Conservation (phyloP, 2,329 filamentous ascomycete genomes). For the Lasiodiplodia hormozganensis region DNA sequence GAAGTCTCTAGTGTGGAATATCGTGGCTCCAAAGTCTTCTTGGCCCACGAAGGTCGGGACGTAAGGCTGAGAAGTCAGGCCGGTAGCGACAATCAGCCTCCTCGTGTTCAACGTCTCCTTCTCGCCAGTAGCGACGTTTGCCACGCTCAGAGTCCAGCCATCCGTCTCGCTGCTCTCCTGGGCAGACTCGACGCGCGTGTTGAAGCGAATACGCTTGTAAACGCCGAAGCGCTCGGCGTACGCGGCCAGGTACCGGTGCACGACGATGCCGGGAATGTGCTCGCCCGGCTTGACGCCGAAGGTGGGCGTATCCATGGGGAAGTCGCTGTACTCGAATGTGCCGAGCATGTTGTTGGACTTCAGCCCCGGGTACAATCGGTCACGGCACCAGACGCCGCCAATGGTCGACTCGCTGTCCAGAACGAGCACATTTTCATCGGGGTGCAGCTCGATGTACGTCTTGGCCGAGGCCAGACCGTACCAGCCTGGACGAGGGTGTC, state of each 20-base stretch:
- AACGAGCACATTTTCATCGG: conserved; percentile 49
- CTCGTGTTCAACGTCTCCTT: conserved; percentile 39
- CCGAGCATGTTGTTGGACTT: conserved; percentile 53
- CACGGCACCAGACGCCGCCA: conserved; percentile 53
- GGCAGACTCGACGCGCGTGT: conserved; percentile 59
- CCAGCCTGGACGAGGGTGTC: conserved; percentile 34
- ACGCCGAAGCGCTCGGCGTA: conserved; percentile 58
- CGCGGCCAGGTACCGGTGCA: conserved; percentile 64
- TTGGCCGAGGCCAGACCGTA: conserved; percentile 57
- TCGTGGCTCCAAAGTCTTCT: conserved; percentile 57
- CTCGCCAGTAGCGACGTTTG: background rate
- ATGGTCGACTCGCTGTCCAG: conserved; percentile 51
- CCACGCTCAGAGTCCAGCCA: conserved; percentile 36
- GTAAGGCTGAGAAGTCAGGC: conserved; percentile 64
- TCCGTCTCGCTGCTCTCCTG: conserved; percentile 49
- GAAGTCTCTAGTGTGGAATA: conserved; percentile 67
- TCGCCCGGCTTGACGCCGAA: conserved; percentile 54
- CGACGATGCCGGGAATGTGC: conserved; percentile 65
- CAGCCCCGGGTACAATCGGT: conserved; percentile 53
- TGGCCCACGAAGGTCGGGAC: conserved; percentile 60
- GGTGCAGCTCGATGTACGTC: conserved; percentile 55
- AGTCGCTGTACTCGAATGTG: conserved; percentile 50
- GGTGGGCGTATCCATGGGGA: conserved; percentile 38
- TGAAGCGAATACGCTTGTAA: conserved; percentile 55
- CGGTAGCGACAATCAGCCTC: conserved; percentile 68